Evolutionary conservation across 345 rosid genomes (phyloP).

Genomic region (Gossypium anomalum): DNA sequence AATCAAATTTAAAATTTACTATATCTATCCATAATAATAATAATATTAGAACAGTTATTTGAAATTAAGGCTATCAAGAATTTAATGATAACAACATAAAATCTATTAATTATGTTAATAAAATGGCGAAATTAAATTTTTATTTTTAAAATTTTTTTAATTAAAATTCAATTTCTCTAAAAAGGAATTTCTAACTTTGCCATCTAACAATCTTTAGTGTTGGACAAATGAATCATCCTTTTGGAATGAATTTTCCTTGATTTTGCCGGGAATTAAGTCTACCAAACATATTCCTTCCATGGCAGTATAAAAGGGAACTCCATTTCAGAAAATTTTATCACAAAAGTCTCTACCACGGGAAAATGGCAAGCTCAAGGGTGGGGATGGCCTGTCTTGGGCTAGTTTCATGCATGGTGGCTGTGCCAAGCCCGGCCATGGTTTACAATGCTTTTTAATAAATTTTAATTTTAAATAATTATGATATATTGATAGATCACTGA

Average conservation of each 20-base stretch:
- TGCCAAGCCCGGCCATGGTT: conserved; percentile 47
- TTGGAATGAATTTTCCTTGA: not conserved
- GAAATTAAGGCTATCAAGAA: too few species aligned
- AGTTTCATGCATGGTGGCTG: conserved; percentile 16
- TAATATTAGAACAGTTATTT: too few species aligned
- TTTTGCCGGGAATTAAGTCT: not conserved
- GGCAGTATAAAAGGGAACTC: conserved; percentile 7
- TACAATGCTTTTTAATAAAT: conserved; percentile 33
- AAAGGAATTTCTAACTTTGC: too few species aligned
- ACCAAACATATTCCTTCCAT: not conserved
- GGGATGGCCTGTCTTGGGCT: conserved; percentile 1
- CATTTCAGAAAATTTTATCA: not conserved
- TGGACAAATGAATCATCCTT: conserved; percentile 31
- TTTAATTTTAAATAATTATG: too few species aligned
- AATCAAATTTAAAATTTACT: too few species aligned
- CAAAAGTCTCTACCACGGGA: not conserved
- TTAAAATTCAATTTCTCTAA: not conserved
- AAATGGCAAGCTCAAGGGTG: not conserved
- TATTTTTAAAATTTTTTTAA: too few species aligned
- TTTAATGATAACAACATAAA: too few species aligned
- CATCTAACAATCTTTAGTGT: not conserved
- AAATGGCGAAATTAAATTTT: too few species aligned
- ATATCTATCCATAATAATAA: too few species aligned
- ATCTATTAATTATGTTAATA: too few species aligned
- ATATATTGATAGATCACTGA: too few species aligned